Percentiles rank a stretch among this genome's conserved stretches.
phyloP scores from a whole-genome alignment of 441 rosid genomes.

The Pelargonium cotyledonis region DNA sequence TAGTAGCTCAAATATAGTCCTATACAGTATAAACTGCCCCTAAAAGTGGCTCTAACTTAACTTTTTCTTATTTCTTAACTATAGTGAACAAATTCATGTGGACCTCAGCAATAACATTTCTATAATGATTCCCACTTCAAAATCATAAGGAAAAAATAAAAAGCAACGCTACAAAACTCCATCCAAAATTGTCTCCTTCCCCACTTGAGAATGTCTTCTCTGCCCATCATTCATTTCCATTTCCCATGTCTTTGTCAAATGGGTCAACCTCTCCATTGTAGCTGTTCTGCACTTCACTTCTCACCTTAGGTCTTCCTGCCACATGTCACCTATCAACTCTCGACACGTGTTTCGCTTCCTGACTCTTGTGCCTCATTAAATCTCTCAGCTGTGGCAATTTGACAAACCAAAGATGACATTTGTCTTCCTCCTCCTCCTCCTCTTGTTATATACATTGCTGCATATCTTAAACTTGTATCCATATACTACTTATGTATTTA shows the following conservation, averaged over 20 bases:
- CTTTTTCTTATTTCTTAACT: too few species aligned
- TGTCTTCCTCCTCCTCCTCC: background rate
- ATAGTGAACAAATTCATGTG: too few species aligned
- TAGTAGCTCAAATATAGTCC: too few species aligned
- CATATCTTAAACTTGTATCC: background rate
- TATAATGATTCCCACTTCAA: too few species aligned
- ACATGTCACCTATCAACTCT: too few species aligned
- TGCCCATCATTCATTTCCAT: background rate
- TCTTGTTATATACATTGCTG: background rate
- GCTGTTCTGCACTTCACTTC: background rate
- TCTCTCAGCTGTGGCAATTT: background rate
- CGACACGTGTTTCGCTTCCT: too few species aligned
- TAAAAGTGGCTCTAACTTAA: too few species aligned
- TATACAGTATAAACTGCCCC: too few species aligned
- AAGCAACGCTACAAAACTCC: background rate
- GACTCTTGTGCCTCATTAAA: background rate
- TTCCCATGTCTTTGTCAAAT: background rate
- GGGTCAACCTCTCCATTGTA: constrained; percentile 5
- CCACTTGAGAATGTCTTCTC: background rate
- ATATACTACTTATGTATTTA: background rate
- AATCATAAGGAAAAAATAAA: too few species aligned
- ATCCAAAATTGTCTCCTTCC: background rate
- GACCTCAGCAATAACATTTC: too few species aligned
- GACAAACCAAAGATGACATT: background rate
- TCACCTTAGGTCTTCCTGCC: background rate